Base-by-base conservation (phyloP, 768 basidiomycete genomes). In the Vararia minispora region DNA sequence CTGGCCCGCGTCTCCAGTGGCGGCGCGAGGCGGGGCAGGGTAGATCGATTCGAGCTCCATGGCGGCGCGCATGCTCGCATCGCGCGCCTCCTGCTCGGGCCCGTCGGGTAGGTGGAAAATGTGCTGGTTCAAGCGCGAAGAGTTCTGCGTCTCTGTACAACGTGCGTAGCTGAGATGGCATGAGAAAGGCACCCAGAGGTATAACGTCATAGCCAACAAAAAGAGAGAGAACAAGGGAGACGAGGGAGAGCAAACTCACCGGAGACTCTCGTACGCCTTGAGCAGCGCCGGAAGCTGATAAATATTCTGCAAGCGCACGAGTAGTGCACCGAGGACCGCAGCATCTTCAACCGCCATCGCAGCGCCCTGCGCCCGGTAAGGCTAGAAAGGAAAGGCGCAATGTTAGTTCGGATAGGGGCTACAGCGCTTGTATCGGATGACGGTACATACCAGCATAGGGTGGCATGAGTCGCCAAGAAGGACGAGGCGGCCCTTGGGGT, bases 101-200 rank as follows among this genome's bases (percentile, higher is more conserved):
- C 75, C 74, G 39, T 78, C 77, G 0, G 59, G 58, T 0, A 75
- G 52, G 48, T 79, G 76, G 53, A 77, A 77, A 30, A 68, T 65
- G 27, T 59, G 43, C 43, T 72, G 69, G 49, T 76, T 76, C 22
- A 67, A 45, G 1, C 69, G 61, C 4, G 72, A 66, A 13, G 66
- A 61, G 0, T 50, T 49, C 45, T 79, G 76, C 1, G 71, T 72
- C 11, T 51, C 58, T 0, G 67, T 59, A 3, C 72, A 63, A 20
- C 77, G 72, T 5, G 56, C 46, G 24, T 67, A 62, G 2, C 47
- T 48, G n/a, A n/a, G n/a, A n/a, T n/a, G n/a, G n/a, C n/a, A n/a
- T n/a, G n/a, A n/a, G n/a, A n/a, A n/a, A 13, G n/a, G 16, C 9
- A 14, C 8, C 11, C 3, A 14, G 6, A 28, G 17, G 14, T 6